Conservation (phyloP, 805 yeast genomes). For the Ogataea haglerorum region DNA sequence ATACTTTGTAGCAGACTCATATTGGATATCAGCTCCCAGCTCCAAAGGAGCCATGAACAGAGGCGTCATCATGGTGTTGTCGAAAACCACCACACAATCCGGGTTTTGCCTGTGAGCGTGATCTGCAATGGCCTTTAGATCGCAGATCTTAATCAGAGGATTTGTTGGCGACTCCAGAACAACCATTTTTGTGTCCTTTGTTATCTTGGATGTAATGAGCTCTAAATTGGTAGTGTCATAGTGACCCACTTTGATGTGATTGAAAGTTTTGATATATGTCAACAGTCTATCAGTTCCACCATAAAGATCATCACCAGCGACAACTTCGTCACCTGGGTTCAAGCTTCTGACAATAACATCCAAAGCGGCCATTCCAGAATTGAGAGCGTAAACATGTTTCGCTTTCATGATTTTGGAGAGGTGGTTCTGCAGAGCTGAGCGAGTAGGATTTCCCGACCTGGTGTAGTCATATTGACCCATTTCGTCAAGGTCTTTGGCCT, state of each 20-base stretch:
- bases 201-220: constrained; percentile 54
- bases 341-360: constrained; percentile 79
- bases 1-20: constrained; percentile 91
- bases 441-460: constrained; percentile 90
- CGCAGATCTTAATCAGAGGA: constrained; percentile 86
- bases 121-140: constrained; percentile 62
- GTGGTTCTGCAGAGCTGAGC: constrained; percentile 76
- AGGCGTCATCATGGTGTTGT: constrained; percentile 97
- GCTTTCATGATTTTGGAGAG: constrained; percentile 77
- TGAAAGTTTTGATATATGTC: constrained; percentile 62
- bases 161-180: constrained; percentile 91
- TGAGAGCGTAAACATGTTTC: constrained; percentile 72
- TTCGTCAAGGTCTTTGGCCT: constrained; percentile 65
- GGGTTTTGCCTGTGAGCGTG: constrained; percentile 69
- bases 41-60: constrained; percentile 79
- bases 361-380: constrained; percentile 90
- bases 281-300: constrained; percentile 91
- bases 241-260: constrained; percentile 65
- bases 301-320: constrained; percentile 92
- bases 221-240: constrained; percentile 77
- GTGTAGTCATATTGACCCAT: constrained; percentile 87
- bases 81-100: constrained; percentile 73
- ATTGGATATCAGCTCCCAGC: constrained; percentile 85
- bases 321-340: constrained; percentile 81
- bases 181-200: constrained; percentile 63